These are phyloP conservation scores for Rhodotorula taiwanensis DNA, from an alignment of 768 basidiomycete species.

Conservation along the genomic window DNA sequence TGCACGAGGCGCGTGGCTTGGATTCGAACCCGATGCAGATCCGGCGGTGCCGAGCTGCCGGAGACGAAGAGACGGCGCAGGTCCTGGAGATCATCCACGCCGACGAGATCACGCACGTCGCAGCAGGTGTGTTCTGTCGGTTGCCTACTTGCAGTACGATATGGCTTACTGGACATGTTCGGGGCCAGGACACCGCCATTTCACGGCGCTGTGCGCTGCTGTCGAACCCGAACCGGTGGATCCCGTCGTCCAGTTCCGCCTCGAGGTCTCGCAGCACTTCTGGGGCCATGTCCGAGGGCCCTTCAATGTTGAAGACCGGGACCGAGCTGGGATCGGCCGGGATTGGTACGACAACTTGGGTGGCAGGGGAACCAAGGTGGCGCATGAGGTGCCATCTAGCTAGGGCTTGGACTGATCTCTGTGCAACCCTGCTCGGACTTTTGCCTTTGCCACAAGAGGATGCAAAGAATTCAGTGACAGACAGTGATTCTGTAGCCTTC, in stretches of 20 bases:
- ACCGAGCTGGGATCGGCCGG: slow-evolving; percentile 63
- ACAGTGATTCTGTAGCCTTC: too few relatives aligned
- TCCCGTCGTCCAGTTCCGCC: slow-evolving; percentile 61
- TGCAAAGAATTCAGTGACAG: too few relatives aligned
- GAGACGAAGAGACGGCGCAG: slow-evolving; percentile 60
- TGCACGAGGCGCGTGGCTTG: slow-evolving; percentile 74
- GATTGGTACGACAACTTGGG: slow-evolving; percentile 66
- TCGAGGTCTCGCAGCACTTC: slow-evolving; percentile 64
- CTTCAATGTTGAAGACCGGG: slow-evolving; percentile 69
- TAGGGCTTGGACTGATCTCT: too few relatives aligned
- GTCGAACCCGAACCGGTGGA: slow-evolving; percentile 45
- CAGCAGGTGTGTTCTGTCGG: slow-evolving; percentile 48
- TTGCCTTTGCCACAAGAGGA: too few relatives aligned
- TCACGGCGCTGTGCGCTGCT: slow-evolving; percentile 23
- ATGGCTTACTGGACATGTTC: background rate
- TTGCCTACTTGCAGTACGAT: too few relatives aligned
- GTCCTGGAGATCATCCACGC: slow-evolving; percentile 69
- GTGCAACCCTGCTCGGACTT: too few relatives aligned
- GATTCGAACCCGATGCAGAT: slow-evolving; percentile 79
- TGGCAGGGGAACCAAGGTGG: slow-evolving; percentile 51
- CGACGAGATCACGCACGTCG: slow-evolving; percentile 72
- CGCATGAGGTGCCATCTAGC: too few relatives aligned
- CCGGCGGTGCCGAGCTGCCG: slow-evolving; percentile 59
- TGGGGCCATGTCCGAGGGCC: slow-evolving; percentile 68
- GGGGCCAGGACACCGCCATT: slow-evolving; percentile 19